Base-by-base conservation (phyloP, 169 alveolate species). In the Babesia gibsoni region DNA sequence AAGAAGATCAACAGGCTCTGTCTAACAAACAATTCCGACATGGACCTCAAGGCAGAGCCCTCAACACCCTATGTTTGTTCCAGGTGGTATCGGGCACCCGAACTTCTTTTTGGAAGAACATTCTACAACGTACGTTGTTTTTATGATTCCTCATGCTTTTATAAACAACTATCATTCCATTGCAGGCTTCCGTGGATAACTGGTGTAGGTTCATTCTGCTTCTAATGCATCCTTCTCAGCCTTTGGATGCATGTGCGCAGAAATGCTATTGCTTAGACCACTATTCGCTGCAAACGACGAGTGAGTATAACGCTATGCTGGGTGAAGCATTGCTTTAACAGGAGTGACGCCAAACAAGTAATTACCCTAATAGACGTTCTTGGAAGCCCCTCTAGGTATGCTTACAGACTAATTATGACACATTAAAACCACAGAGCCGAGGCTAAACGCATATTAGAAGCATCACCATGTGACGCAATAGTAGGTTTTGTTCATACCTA, bases 11-110 rank as follows among this genome's bases (percentile, higher is more conserved):
- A 50, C 29, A 25, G 67, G 46, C 63, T 42, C 9, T 42, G 37
- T 52, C 63, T 73, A 65, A 52, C 65, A 61, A 82, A 82, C 37
- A 70, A 63, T 3, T 83, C 85, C 12, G 81, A 82, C 46, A 42
- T 52, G 36, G 85, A 70, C 66, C 68, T 73, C 23, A 52, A 14
- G 33, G 57, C 36, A 46, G 75, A 50, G 36, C 73, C 67, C 42
- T 85, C 91, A 12, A 85, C 87, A 22, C 91, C 91, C 18, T 85
- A 85, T 43, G 82, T 85, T 2, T 85, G 91, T 41, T 85, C 91
- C 7, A 50, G 91, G 43, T 85, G 91, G 91, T 85, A 85, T 36
- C 67, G 91, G 18, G 91, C 91, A 8, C 91, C 91, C 3, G 91
- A 85, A 52, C 52, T 85, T 23, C 67, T 85, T 14, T 85, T 84